Evolutionary conservation across 1,284 basidiomycete genomes (phyloP).

Genomic region (Xerocomus minutiporus): DNA sequence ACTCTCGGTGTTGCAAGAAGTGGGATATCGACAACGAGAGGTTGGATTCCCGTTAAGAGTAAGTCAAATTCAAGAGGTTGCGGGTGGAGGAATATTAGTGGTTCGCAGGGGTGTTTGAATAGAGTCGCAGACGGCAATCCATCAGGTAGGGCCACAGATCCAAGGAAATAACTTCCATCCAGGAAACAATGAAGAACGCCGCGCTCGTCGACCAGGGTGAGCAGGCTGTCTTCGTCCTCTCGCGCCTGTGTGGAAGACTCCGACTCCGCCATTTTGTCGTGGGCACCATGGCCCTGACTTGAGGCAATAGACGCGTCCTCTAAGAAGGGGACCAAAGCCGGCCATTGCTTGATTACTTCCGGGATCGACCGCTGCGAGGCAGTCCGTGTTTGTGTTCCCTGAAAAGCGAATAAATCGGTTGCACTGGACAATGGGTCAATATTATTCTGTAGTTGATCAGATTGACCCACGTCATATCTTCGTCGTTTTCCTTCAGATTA

Average conservation of each 20-base stretch:
- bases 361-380: constrained; percentile 45
- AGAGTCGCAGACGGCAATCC: constrained; percentile 40
- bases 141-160: constrained; percentile 43
- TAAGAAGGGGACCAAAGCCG: constrained; percentile 53
- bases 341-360: constrained; percentile 60
- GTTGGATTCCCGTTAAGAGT: constrained; percentile 39
- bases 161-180: constrained; percentile 78
- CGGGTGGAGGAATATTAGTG: constrained; percentile 48
- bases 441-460: neutral
- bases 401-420: constrained; percentile 73
- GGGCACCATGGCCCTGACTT: constrained; percentile 31
- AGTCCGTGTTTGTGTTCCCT: constrained; percentile 53
- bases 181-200: constrained; percentile 63
- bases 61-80: constrained; percentile 26
- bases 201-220: constrained; percentile 53
- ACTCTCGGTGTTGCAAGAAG: constrained; percentile 51
- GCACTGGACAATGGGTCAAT: constrained; percentile 42
- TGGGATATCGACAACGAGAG: constrained; percentile 51
- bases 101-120: constrained; percentile 45
- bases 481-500: constrained; percentile 56
- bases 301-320: constrained; percentile 56
- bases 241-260: constrained; percentile 13
- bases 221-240: constrained; percentile 56
- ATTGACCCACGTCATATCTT: constrained; percentile 53
- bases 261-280: constrained; percentile 20